Percentiles rank a stretch among this genome's conserved stretches.
Evolutionary conservation across 495 filamentous ascomycete genomes (phyloP).

Genomic region (Hypoxylon fuscum): DNA sequence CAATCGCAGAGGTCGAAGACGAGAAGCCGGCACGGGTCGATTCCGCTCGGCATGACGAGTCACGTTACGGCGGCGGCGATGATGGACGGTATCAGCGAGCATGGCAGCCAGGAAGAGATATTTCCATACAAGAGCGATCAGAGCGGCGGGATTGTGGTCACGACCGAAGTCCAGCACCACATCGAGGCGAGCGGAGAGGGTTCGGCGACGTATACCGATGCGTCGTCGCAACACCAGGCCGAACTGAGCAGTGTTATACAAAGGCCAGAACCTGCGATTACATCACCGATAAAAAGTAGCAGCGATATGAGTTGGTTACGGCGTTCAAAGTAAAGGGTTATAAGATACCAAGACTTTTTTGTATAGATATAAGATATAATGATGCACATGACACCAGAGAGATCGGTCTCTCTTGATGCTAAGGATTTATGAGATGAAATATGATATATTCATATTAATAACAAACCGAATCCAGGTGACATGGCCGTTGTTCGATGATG

Average conservation of each 20-base stretch:
- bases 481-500: no score
- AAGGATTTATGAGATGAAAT: no score
- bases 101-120: constrained; percentile 48
- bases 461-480: no score
- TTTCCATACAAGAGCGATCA: constrained; percentile 30
- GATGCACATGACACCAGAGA: constrained; percentile 1
- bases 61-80: constrained; percentile 9
- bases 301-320: constrained; percentile 22
- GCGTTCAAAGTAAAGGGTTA: constrained; percentile 9
- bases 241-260: constrained; percentile 9
- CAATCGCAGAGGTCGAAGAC: constrained; percentile 29
- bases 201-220: not conserved
- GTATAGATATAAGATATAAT: no score
- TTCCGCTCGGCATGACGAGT: constrained; percentile 28
- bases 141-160: constrained; percentile 27
- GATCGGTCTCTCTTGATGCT: not conserved
- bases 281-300: not conserved
- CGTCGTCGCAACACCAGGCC: constrained; percentile 1
- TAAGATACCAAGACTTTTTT: no score
- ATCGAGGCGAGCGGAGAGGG: constrained; percentile 13
- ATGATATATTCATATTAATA: no score
- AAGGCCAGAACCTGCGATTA: not conserved
- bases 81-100: constrained; percentile 29
- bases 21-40: constrained; percentile 1
- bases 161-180: constrained; percentile 21